Evolutionary conservation across 768 basidiomycete species (phyloP).

Genomic region (Dioszegia crocea): DNA sequence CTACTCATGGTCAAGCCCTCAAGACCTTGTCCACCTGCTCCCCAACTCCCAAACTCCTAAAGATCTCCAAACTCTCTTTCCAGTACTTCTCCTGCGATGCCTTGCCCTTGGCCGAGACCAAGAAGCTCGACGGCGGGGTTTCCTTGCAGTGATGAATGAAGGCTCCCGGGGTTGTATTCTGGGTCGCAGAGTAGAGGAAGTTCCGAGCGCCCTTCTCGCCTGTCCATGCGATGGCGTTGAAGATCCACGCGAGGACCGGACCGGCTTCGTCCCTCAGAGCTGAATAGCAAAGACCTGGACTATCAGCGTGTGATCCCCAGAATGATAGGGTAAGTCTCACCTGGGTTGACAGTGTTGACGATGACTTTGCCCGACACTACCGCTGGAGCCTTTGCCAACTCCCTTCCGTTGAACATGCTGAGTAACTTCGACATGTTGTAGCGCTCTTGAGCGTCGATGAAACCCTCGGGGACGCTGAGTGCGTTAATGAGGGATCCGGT

Average conservation of each 20-base stretch:
- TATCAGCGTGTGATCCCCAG: not conserved
- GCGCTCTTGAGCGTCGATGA: not conserved
- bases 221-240: conserved; percentile 1
- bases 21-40: not conserved
- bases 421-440: conserved; percentile 6
- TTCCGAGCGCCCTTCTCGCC: conserved; percentile 6
- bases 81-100: conserved; percentile 9
- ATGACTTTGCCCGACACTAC: conserved; percentile 3
- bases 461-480: not conserved
- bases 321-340: not conserved
- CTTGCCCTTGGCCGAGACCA: conserved; percentile 2
- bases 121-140: not conserved
- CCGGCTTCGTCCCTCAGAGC: not conserved
- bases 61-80: not conserved
- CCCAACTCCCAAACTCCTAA: not conserved
- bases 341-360: conserved; percentile 3
- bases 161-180: not conserved
- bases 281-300: not conserved
- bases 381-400: conserved; percentile 1
- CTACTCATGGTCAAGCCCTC: not conserved
- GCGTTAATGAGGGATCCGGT: conserved; percentile 1
- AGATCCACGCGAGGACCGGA: not conserved
- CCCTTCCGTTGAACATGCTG: not conserved
- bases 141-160: not conserved
- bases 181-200: not conserved